Conservation (phyloP, 2,329 filamentous ascomycete genomes). For the Claviceps pusilla region DNA sequence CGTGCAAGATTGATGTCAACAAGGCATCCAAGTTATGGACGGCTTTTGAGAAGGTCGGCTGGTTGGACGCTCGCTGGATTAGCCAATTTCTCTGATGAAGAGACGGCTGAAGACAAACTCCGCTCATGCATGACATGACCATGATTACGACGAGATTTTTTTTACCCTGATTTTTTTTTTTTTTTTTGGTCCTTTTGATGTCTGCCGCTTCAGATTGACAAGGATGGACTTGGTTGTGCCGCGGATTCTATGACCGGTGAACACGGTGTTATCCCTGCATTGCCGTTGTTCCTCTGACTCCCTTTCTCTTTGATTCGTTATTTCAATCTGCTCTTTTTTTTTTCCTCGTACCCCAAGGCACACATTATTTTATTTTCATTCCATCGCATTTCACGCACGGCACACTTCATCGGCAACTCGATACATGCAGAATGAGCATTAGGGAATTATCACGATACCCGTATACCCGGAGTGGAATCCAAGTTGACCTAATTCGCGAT, state of each 20-base stretch:
- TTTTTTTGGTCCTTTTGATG: neutral
- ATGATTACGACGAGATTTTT: neutral
- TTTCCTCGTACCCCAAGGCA: neutral
- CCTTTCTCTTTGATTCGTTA: conserved; percentile 3
- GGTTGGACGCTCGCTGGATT: conserved; percentile 48
- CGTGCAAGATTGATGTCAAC: conserved; percentile 97
- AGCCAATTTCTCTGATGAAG: conserved; percentile 16
- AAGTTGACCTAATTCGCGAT: conserved; percentile 16
- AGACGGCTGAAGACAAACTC: neutral
- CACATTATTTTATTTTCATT: neutral
- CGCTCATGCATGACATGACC: neutral
- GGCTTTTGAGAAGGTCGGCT: conserved; percentile 74
- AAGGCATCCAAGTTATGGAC: conserved; percentile 89
- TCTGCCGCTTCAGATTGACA: conserved; percentile 1
- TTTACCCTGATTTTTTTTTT: neutral
- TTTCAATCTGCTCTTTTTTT: too few relatives aligned
- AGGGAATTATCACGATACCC: conserved; percentile 24
- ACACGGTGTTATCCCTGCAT: neutral
- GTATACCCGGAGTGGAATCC: conserved; percentile 19
- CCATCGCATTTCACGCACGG: conserved; percentile 7
- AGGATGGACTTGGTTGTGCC: conserved; percentile 5
- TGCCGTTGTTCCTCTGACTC: neutral
- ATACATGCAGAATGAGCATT: conserved; percentile 19
- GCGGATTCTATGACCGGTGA: neutral
- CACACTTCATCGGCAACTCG: conserved; percentile 15